Conservation (phyloP, 805 yeast genomes). For the Wickerhamiella kazuoi region DNA sequence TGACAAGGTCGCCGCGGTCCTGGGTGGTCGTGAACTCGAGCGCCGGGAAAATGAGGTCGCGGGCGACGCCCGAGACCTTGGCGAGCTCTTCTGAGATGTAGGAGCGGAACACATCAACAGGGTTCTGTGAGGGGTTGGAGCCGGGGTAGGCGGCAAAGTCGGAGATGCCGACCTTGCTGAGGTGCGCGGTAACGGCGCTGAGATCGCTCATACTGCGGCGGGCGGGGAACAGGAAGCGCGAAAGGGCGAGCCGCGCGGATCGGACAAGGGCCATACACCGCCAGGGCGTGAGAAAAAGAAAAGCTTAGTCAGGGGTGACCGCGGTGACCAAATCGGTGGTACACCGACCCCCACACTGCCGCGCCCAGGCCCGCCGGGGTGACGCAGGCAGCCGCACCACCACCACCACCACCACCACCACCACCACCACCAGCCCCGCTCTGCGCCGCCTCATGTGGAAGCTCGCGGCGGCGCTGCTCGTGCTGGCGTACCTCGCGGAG, state of each 20-base stretch:
- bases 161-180: slow-evolving; percentile 12
- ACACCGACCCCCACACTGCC: too few species aligned
- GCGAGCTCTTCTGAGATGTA: slow-evolving; percentile 68
- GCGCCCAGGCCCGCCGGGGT: too few species aligned
- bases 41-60: slow-evolving; percentile 56
- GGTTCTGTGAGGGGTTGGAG: slow-evolving; percentile 61
- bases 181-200: slow-evolving; percentile 9
- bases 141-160: slow-evolving; percentile 22
- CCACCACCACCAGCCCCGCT: too few species aligned
- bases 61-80: slow-evolving; percentile 53
- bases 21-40: slow-evolving; percentile 72
- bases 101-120: slow-evolving; percentile 77
- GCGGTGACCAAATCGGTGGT: too few species aligned
- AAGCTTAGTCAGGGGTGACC: too few species aligned
- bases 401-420: too few species aligned
- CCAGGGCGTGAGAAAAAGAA: too few species aligned
- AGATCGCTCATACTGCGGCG: slow-evolving; percentile 9
- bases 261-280: neutral
- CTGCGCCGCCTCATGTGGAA: too few species aligned
- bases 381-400: too few species aligned
- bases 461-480: too few species aligned
- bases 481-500: too few species aligned
- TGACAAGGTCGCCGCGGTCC: slow-evolving; percentile 82
- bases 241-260: neutral
- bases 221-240: neutral